phyloP scores from a whole-genome alignment of 2,329 filamentous ascomycete genomes.

The Zasmidium citrigriseum region DNA sequence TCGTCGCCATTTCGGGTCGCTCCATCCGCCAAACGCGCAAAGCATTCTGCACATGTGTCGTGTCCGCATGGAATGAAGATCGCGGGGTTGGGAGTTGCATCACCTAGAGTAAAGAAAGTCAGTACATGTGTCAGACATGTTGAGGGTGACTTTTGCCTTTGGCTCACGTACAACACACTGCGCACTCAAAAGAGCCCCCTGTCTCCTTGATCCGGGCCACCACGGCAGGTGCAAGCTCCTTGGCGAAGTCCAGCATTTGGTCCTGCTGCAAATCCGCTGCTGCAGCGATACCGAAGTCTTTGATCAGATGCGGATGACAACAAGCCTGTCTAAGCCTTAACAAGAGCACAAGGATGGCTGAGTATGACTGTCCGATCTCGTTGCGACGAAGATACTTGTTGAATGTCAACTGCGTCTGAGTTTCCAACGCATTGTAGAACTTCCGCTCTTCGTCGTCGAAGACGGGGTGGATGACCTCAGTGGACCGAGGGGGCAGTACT shows the following conservation, averaged over 20 bases:
- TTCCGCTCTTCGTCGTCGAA: conserved; percentile 66
- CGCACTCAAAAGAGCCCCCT: conserved; percentile 70
- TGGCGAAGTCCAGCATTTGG: conserved; percentile 64
- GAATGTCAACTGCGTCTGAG: conserved; percentile 67
- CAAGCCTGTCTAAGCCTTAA: conserved; percentile 79
- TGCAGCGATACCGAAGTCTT: conserved; percentile 61
- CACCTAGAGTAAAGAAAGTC: conserved; percentile 34
- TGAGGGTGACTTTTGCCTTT: not conserved
- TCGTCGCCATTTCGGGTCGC: conserved; percentile 62
- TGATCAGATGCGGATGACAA: conserved; percentile 73
- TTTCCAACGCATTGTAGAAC: conserved; percentile 69
- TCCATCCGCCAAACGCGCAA: conserved; percentile 68
- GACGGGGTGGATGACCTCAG: conserved; percentile 61
- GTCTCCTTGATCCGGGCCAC: conserved; percentile 65
- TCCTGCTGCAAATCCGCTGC: conserved; percentile 52
- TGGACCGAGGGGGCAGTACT: conserved; percentile 64
- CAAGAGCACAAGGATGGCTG: conserved; percentile 76
- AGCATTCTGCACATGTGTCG: conserved; percentile 74
- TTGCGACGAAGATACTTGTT: conserved; percentile 73
- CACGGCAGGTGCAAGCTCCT: conserved; percentile 59
- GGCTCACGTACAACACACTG: conserved; percentile 67
- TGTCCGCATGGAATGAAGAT: conserved; percentile 86
- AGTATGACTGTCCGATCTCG: conserved; percentile 72
- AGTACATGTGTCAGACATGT: not conserved
- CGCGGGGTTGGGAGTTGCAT: conserved; percentile 70